Conservation (phyloP, 768 basidiomycete genomes). For the Chalciporus piperatus region DNA sequence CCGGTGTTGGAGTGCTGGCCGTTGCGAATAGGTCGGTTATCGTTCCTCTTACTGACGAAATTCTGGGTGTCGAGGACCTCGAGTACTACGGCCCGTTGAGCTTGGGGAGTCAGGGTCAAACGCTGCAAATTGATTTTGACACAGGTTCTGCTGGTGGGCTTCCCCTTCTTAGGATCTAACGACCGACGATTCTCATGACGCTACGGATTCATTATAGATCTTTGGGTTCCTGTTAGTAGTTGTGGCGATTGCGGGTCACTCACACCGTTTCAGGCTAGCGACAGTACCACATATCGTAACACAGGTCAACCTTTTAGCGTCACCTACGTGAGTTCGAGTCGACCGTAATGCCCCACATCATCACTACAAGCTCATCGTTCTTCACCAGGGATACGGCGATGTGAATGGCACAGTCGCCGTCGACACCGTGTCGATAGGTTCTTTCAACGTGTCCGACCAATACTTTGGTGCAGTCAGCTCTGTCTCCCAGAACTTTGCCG, state of each 20-base stretch:
- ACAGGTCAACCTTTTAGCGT: slow-evolving; percentile 35
- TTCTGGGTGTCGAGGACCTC: slow-evolving; percentile 38
- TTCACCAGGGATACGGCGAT: slow-evolving; percentile 47
- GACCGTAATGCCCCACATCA: slow-evolving; percentile 5
- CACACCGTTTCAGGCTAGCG: slow-evolving; percentile 35
- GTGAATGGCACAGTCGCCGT: slow-evolving; percentile 47
- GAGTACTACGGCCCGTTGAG: slow-evolving; percentile 44
- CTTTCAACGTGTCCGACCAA: slow-evolving; percentile 44
- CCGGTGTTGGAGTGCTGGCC: not conserved
- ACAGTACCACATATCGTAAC: slow-evolving; percentile 42
- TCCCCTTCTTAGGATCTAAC: not conserved
- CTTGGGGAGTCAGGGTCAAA: slow-evolving; percentile 56
- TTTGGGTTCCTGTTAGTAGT: slow-evolving; percentile 48
- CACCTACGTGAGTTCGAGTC: slow-evolving; percentile 38
- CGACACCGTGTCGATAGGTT: slow-evolving; percentile 51
- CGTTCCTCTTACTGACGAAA: slow-evolving; percentile 38
- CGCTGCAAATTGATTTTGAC: slow-evolving; percentile 58
- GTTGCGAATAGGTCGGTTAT: slow-evolving; percentile 1
- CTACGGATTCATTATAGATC: slow-evolving; percentile 38
- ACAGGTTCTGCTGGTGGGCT: slow-evolving; percentile 48
- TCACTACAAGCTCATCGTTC: not conserved
- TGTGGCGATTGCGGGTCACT: slow-evolving; percentile 39
- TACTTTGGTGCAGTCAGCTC: slow-evolving; percentile 52
- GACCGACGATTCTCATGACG: not conserved
- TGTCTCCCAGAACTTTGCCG: slow-evolving; percentile 48